Evolutionary conservation across 2,329 filamentous ascomycete genomes (phyloP).

Genomic region (Bipolaris oryzae): DNA sequence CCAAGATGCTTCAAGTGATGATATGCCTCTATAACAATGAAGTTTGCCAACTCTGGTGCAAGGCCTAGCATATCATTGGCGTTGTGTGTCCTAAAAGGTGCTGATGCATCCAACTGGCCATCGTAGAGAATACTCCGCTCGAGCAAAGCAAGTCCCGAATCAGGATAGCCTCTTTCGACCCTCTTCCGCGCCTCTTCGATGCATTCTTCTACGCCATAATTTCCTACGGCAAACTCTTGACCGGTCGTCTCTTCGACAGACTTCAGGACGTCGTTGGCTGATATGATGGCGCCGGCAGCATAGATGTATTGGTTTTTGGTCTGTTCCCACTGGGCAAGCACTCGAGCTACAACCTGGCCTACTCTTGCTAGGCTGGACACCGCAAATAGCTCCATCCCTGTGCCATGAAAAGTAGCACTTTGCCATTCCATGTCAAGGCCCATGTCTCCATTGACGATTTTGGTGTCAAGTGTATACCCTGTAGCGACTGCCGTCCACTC

Average conservation of each 20-base stretch:
- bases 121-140: conserved; percentile 49
- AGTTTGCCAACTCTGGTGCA: conserved; percentile 24
- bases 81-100: conserved; percentile 36
- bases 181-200: conserved; percentile 44
- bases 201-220: conserved; percentile 43
- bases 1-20: conserved; percentile 30
- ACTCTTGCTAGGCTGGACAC: conserved; percentile 44
- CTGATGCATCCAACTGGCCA: conserved; percentile 27
- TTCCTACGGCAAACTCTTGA: conserved; percentile 39
- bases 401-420: conserved; percentile 47
- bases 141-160: conserved; percentile 49
- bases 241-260: conserved; percentile 35
- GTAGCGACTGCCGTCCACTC: conserved; percentile 46
- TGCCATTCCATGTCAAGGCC: conserved; percentile 51
- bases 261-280: conserved; percentile 41
- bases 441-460: conserved; percentile 42
- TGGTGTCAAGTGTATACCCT: conserved; percentile 42
- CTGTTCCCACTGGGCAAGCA: conserved; percentile 40
- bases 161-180: conserved; percentile 46
- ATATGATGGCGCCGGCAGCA: conserved; percentile 40
- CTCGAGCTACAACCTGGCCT: conserved; percentile 33
- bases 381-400: conserved; percentile 44
- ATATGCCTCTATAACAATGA: conserved; percentile 26
- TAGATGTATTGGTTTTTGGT: conserved; percentile 48
- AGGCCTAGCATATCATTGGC: conserved; percentile 27